Percentiles rank a stretch among this genome's conserved stretches.
Evolutionary conservation across 768 basidiomycete genomes (phyloP).

Genomic region (Megacollybia marginata): DNA sequence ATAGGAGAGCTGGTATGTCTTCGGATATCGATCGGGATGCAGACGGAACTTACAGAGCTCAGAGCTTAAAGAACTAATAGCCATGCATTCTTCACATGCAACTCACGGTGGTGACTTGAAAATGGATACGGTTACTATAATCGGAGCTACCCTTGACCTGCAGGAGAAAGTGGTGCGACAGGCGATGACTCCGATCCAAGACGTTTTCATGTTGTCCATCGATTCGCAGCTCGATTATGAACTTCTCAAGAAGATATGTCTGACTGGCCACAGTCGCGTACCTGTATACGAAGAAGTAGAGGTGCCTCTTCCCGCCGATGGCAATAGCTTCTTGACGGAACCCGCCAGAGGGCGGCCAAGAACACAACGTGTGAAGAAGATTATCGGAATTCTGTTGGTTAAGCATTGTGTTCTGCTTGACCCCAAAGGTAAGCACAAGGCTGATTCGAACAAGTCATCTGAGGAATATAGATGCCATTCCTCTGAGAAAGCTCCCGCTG

Average conservation of each 20-base stretch:
- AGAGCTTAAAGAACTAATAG: slow-evolving; percentile 87
- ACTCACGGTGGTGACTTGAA: slow-evolving; percentile 82
- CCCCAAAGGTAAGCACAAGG: slow-evolving; percentile 51
- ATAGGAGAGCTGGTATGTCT: slow-evolving; percentile 55
- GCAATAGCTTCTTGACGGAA: slow-evolving; percentile 8
- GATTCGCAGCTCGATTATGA: slow-evolving; percentile 78
- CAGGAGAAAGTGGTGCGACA: slow-evolving; percentile 74
- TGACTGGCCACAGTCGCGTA: slow-evolving; percentile 77
- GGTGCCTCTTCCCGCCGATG: slow-evolving; percentile 33
- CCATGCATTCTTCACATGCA: slow-evolving; percentile 71
- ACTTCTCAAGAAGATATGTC: slow-evolving; percentile 65
- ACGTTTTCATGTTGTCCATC: slow-evolving; percentile 86
- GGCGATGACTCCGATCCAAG: slow-evolving; percentile 77
- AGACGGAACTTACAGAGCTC: background rate
- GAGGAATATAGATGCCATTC: slow-evolving; percentile 56
- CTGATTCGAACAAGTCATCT: background rate
- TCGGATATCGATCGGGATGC: background rate
- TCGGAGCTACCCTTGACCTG: slow-evolving; percentile 82
- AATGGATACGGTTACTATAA: slow-evolving; percentile 82
- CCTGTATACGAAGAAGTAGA: slow-evolving; percentile 79
- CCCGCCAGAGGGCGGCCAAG: slow-evolving; percentile 15
- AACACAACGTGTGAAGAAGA: slow-evolving; percentile 64
- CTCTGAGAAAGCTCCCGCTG: slow-evolving; percentile 74
- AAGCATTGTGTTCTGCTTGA: slow-evolving; percentile 88
- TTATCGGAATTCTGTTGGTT: slow-evolving; percentile 80